A percentile compares a stretch with the other conserved stretches of the same genome.
Conservation (phyloP, 306 rosid genomes). For the Lablab purpureus region DNA sequence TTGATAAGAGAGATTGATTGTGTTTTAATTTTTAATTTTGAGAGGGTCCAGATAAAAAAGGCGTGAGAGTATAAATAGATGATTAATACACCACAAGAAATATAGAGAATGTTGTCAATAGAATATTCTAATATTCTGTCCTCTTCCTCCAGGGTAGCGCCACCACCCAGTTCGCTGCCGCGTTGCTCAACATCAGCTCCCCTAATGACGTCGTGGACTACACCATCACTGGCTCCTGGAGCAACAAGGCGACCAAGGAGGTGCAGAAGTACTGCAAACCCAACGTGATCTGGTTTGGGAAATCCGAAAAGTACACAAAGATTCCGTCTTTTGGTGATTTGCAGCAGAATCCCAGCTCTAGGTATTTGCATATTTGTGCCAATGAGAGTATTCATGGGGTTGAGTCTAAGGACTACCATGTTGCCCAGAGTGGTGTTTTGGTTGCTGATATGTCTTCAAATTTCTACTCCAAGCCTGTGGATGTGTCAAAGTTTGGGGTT, state of each 20-base stretch:
- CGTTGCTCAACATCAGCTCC: slow-evolving; percentile 67
- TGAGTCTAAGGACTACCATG: slow-evolving; percentile 77
- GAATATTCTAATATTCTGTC: slow-evolving; percentile 71
- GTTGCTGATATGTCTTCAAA: slow-evolving; percentile 90
- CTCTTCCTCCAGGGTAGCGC: slow-evolving; percentile 90
- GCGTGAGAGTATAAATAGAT: too few relatives aligned
- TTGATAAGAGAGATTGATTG: too few relatives aligned
- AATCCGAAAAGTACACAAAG: slow-evolving; percentile 74
- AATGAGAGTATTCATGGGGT: slow-evolving; percentile 93
- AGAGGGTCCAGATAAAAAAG: too few relatives aligned
- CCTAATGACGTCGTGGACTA: slow-evolving; percentile 62
- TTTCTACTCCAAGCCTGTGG: slow-evolving; percentile 88
- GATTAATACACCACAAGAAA: too few relatives aligned
- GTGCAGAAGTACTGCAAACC: slow-evolving; percentile 75
- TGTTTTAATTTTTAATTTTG: too few relatives aligned
- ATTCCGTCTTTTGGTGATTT: slow-evolving; percentile 60
- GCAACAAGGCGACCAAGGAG: slow-evolving; percentile 88
- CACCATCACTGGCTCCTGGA: slow-evolving; percentile 83
- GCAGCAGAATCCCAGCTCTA: slow-evolving; percentile 48
- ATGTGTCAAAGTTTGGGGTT: slow-evolving; percentile 72
- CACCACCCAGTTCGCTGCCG: slow-evolving; percentile 84
- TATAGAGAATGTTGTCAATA: too few relatives aligned
- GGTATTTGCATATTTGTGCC: slow-evolving; percentile 66
- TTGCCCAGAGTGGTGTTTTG: slow-evolving; percentile 54
- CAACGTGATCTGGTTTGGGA: slow-evolving; percentile 78